A percentile compares a stretch with the other conserved stretches of the same genome.
Evolutionary conservation across 2,329 filamentous ascomycete genomes (phyloP).

Genomic region (Xylaria sp.): DNA sequence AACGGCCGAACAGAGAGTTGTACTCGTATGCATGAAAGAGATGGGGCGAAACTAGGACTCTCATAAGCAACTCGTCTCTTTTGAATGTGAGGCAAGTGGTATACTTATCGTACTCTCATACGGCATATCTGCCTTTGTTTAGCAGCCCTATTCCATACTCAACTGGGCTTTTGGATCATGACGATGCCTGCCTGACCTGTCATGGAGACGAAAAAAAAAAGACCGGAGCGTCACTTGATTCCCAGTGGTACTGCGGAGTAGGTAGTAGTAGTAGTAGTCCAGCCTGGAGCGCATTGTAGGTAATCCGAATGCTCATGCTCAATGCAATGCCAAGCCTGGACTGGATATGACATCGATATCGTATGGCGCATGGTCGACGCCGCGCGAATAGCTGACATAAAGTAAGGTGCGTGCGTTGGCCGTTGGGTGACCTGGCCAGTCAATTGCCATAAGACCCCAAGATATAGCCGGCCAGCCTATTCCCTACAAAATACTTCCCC

Average conservation of each 20-base stretch:
- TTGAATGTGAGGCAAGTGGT: neutral
- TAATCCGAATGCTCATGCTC: neutral
- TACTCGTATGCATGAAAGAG: neutral
- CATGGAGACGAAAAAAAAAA: neutral
- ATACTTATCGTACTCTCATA: neutral
- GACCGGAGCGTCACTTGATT: neutral
- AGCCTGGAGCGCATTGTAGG: neutral
- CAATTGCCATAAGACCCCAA: neutral
- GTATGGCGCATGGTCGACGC: constrained; percentile 2
- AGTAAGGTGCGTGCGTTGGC: neutral
- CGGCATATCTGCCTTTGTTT: neutral
- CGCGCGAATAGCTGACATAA: neutral
- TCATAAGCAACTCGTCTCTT: neutral
- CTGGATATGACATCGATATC: constrained; percentile 2
- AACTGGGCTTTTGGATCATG: neutral
- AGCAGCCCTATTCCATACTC: neutral
- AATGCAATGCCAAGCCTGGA: neutral
- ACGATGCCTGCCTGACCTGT: neutral
- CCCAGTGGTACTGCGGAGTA: neutral
- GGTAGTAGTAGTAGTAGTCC: neutral
- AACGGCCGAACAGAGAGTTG: neutral
- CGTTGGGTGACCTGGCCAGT: constrained; percentile 1
- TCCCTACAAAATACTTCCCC: neutral
- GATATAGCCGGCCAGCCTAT: neutral
- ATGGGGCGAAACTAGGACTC: neutral